A percentile compares a stretch with the other conserved stretches of the same genome.
These are phyloP conservation scores for Globisporangium recalcitrans DNA, from an alignment of 352 stramenopile genomes.

Conservation along the genomic window DNA sequence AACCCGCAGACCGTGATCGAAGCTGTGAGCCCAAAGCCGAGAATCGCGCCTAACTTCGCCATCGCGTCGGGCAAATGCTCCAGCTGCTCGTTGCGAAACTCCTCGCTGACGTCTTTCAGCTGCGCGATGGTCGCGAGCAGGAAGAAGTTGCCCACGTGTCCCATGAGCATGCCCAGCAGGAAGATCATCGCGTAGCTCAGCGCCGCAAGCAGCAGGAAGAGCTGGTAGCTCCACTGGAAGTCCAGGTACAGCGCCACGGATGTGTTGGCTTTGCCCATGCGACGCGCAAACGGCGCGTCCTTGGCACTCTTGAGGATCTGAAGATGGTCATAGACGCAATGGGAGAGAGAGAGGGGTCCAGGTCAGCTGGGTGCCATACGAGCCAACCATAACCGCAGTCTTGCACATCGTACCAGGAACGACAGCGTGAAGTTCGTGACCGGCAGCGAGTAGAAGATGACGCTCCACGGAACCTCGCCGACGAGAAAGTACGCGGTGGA, in stretches of 20 bases:
- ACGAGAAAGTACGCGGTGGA: slow-evolving; percentile 51
- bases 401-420: slow-evolving; percentile 39
- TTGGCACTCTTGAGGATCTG: slow-evolving; percentile 60
- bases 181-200: slow-evolving; percentile 50
- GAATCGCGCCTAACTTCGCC: slow-evolving; percentile 32
- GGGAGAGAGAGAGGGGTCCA: background rate
- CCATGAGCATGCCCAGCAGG: slow-evolving; percentile 39
- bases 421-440: slow-evolving; percentile 56
- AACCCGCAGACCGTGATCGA: slow-evolving; percentile 54
- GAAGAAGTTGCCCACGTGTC: slow-evolving; percentile 66
- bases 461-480: slow-evolving; percentile 29
- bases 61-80: slow-evolving; percentile 51
- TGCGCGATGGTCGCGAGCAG: slow-evolving; percentile 48
- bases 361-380: background rate
- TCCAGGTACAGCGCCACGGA: slow-evolving; percentile 56
- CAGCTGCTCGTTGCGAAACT: slow-evolving; percentile 64
- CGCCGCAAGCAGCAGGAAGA: slow-evolving; percentile 57
- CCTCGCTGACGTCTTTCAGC: slow-evolving; percentile 65
- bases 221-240: slow-evolving; percentile 57
- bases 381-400: no score
- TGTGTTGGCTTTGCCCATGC: slow-evolving; percentile 34
- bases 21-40: slow-evolving; percentile 42
- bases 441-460: slow-evolving; percentile 50
- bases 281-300: slow-evolving; percentile 67
- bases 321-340: background rate